Percentiles rank a stretch among this genome's conserved stretches.
These are phyloP conservation scores for Podila verticillata DNA, from an alignment of 192 early-diverging fungal genomes.

Conservation along the genomic window DNA sequence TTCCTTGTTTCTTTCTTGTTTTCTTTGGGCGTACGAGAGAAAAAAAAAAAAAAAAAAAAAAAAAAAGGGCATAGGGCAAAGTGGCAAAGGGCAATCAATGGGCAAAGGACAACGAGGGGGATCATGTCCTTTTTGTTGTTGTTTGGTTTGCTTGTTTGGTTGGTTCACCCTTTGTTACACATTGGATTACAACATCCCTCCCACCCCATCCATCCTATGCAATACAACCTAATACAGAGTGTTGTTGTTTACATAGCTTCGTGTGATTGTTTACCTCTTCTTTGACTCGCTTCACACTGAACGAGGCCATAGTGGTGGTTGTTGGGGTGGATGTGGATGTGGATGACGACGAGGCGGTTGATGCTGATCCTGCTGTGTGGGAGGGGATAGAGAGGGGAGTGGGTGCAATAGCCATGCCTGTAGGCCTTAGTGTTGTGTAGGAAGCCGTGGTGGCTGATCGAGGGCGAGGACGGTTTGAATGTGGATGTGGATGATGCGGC, in stretches of 20 bases:
- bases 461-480: not conserved
- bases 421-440: not conserved
- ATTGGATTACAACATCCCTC: too few species aligned
- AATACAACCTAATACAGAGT: not conserved
- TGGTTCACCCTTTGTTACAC: too few species aligned
- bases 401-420: not conserved
- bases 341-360: not conserved
- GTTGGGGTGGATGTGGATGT: not conserved
- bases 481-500: not conserved
- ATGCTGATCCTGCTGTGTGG: not conserved
- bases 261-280: slow-evolving; percentile 21
- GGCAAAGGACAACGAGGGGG: too few species aligned
- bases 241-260: not conserved
- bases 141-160: too few species aligned
- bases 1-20: not conserved
- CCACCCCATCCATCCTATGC: too few species aligned
- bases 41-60: too few species aligned
- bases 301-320: not conserved
- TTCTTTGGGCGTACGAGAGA: not conserved
- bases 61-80: too few species aligned
- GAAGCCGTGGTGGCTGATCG: not conserved
- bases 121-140: too few species aligned
- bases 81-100: too few species aligned
- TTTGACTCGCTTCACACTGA: slow-evolving; percentile 15
- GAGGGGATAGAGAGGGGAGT: not conserved